phyloP scores from a whole-genome alignment of 352 stramenopile genomes.

The Pythium pyrilobum region DNA sequence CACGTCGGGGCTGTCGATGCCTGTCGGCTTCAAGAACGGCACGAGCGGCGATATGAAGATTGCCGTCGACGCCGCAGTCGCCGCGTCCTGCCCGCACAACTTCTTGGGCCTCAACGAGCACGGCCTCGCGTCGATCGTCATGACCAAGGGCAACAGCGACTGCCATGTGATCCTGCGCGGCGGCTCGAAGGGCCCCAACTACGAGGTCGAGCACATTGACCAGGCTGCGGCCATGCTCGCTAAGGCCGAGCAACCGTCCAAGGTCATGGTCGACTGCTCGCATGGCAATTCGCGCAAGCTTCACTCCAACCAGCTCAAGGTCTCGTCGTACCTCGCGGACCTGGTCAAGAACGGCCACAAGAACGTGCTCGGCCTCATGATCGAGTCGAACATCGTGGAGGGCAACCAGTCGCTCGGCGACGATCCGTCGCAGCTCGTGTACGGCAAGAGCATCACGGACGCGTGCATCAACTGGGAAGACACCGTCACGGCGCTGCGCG shows the following conservation, averaged over 20 bases:
- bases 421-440: constrained; percentile 65
- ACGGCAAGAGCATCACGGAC: constrained; percentile 86
- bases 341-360: constrained; percentile 58
- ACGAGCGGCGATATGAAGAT: constrained; percentile 79
- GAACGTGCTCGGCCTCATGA: constrained; percentile 82
- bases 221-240: constrained; percentile 49
- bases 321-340: constrained; percentile 57
- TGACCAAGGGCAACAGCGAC: constrained; percentile 79
- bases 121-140: constrained; percentile 75
- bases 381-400: constrained; percentile 85
- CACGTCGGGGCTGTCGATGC: constrained; percentile 75
- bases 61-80: constrained; percentile 65
- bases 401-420: constrained; percentile 77
- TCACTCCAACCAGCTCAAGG: constrained; percentile 80
- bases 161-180: constrained; percentile 85
- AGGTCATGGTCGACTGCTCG: constrained; percentile 88
- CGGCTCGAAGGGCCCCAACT: constrained; percentile 75
- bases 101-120: constrained; percentile 81
- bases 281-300: constrained; percentile 85
- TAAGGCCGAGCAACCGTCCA: constrained; percentile 60
- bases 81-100: constrained; percentile 70
- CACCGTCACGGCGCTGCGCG: constrained; percentile 55
- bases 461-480: constrained; percentile 84
- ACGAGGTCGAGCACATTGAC: constrained; percentile 67
- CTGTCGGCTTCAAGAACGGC: constrained; percentile 84